A percentile compares a stretch with the other conserved stretches of the same genome.
phyloP scores from a whole-genome alignment of 805 yeast genomes.

The Candida ulmi region DNA sequence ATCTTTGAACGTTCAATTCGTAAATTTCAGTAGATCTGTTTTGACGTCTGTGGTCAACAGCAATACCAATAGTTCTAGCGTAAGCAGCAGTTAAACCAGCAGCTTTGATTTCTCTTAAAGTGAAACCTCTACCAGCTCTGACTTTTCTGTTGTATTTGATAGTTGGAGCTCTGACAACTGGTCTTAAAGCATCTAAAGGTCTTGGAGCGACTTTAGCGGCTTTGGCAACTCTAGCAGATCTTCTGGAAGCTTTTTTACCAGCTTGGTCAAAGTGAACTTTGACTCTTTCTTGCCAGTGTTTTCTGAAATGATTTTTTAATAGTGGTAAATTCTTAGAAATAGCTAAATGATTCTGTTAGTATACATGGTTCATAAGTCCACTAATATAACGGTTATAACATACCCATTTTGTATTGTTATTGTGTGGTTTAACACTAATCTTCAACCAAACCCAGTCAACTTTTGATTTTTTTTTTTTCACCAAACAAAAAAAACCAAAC shows the following conservation, averaged over 20 bases:
- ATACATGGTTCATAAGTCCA: too few species aligned
- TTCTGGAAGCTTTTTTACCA: constrained; percentile 97
- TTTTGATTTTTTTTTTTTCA: not conserved
- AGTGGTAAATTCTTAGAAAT: constrained; percentile 98
- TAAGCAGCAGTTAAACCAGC: constrained; percentile 90
- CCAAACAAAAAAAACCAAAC: not conserved
- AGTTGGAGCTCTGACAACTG: constrained; percentile 98
- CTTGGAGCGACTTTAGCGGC: constrained; percentile 96
- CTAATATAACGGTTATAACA: constrained; percentile 12
- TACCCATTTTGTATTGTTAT: constrained; percentile 33
- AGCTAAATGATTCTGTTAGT: constrained; percentile 47
- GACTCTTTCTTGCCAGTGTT: constrained; percentile 99
- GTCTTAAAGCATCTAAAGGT: constrained; percentile 95
- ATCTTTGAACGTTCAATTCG: constrained; percentile 92
- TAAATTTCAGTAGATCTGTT: constrained; percentile 96
- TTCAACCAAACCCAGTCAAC: too few species aligned
- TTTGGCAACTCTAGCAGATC: constrained; percentile 88
- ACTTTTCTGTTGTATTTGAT: constrained; percentile 98
- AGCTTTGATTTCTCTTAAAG: constrained; percentile 96
- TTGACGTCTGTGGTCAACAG: constrained; percentile 99
- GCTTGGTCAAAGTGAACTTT: constrained; percentile 99
- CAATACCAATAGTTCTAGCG: constrained; percentile 98
- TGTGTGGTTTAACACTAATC: too few species aligned
- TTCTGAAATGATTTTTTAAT: constrained; percentile 99
- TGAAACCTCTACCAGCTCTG: constrained; percentile 99